These are phyloP conservation scores for Colletotrichum paranaense DNA, from an alignment of 2,329 filamentous ascomycete genomes.

Conservation along the genomic window DNA sequence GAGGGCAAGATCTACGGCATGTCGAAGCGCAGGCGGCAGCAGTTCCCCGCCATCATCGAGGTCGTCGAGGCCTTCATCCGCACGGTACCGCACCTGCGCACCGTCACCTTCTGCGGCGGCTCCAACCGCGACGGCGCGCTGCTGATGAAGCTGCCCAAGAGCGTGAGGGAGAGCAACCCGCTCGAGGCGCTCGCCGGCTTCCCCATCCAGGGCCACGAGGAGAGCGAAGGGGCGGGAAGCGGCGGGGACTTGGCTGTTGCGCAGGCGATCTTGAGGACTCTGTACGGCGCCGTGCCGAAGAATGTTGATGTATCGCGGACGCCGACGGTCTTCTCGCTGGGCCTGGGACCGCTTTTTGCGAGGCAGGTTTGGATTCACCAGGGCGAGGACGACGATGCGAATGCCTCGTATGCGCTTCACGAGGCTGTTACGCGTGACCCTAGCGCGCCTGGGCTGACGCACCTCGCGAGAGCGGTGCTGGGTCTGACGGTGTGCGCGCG, in stretches of 20 bases:
- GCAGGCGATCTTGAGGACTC: conserved; percentile 49
- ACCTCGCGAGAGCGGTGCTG: conserved; percentile 77
- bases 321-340: conserved; percentile 55
- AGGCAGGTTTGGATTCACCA: conserved; percentile 62
- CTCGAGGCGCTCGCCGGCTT: conserved; percentile 56
- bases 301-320: conserved; percentile 47
- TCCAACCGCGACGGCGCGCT: conserved; percentile 88
- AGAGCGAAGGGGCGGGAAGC: conserved; percentile 26
- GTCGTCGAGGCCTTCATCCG: conserved; percentile 81
- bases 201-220: conserved; percentile 14
- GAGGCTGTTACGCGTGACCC: conserved; percentile 76
- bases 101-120: conserved; percentile 86
- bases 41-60: conserved; percentile 86
- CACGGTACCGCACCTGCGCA: conserved; percentile 76
- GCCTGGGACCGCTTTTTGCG: conserved; percentile 58
- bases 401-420: conserved; percentile 78
- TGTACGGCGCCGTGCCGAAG: conserved; percentile 56
- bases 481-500: conserved; percentile 78
- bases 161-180: conserved; percentile 73
- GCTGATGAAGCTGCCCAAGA: conserved; percentile 73
- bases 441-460: conserved; percentile 77
- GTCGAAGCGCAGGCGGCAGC: conserved; percentile 80
- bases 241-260: conserved; percentile 44
- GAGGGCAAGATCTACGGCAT: conserved; percentile 77
- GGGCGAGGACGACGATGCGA: conserved; percentile 61